Conservation (phyloP, 139 green algal genomes). For the Spirogloea muscicola region DNA sequence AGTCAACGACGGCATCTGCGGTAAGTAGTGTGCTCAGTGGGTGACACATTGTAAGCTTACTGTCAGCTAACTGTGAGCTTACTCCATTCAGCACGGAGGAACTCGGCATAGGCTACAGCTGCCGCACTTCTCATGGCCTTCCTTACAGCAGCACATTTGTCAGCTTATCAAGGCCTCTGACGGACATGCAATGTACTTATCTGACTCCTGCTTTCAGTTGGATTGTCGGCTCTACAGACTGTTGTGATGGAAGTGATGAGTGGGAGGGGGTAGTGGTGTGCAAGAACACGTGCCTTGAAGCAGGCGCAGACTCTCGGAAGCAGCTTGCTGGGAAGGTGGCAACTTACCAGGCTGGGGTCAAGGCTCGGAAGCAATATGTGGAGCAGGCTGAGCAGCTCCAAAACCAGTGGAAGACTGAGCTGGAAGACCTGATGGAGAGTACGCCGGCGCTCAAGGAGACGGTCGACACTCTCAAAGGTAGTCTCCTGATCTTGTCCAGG, state of each 20-base stretch:
- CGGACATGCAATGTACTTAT: too few species aligned
- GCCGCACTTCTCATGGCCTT: too few species aligned
- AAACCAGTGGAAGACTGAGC: conserved; percentile 24
- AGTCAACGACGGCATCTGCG: neutral
- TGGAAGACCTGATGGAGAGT: conserved; percentile 14
- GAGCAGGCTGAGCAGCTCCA: conserved; percentile 7
- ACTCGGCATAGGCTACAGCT: too few species aligned
- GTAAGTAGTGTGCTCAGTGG: neutral
- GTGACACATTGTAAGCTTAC: neutral
- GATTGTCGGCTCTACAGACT: conserved; percentile 63
- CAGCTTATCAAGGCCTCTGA: too few species aligned
- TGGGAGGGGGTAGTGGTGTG: neutral
- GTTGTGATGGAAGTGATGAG: conserved; percentile 1
- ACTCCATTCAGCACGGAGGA: too few species aligned
- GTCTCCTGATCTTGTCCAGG: too few species aligned
- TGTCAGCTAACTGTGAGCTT: neutral
- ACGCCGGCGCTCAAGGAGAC: too few species aligned
- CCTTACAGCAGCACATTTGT: too few species aligned
- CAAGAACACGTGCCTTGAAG: neutral
- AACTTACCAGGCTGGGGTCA: neutral
- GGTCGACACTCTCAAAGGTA: too few species aligned
- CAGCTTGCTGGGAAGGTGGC: conserved; percentile 1
- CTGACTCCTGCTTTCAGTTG: neutral
- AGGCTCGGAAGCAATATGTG: neutral
- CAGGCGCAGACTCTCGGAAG: neutral